Conservation (phyloP, 164 flowering plant genomes). For the Magnolia changhungtana region DNA sequence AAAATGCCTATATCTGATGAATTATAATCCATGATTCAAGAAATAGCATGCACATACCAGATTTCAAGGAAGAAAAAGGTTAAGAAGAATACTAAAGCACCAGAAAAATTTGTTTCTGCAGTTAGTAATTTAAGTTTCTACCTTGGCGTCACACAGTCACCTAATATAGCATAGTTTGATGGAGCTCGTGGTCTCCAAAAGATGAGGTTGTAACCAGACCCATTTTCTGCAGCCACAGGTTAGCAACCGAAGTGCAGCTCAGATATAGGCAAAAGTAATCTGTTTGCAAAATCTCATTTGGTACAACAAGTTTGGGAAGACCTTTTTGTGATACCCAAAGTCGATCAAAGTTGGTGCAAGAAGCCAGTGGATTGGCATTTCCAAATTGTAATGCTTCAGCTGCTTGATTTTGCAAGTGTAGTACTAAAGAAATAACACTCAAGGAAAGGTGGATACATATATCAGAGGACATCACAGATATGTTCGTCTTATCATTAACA, state of each 20-base stretch:
- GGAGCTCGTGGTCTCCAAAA: conserved; percentile 99
- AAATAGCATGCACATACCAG: too few relatives aligned
- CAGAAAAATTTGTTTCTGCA: neutral
- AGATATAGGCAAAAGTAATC: neutral
- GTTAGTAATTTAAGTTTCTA: conserved; percentile 16
- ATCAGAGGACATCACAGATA: conserved; percentile 75
- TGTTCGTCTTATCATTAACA: conserved; percentile 81
- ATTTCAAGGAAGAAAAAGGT: too few relatives aligned
- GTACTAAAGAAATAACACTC: conserved; percentile 76
- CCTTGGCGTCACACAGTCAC: conserved; percentile 98
- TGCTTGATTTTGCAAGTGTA: conserved; percentile 80
- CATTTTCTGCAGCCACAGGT: conserved; percentile 50
- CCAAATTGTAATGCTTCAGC: conserved; percentile 72
- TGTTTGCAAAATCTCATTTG: neutral
- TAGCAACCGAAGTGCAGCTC: neutral
- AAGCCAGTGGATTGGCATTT: conserved; percentile 65
- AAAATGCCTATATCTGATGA: too few relatives aligned
- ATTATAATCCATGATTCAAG: too few relatives aligned
- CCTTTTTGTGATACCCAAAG: conserved; percentile 89
- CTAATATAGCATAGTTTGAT: conserved; percentile 86
- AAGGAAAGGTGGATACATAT: conserved; percentile 76
- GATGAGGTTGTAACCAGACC: too few relatives aligned
- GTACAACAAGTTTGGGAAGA: conserved; percentile 17
- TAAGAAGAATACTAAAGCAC: too few relatives aligned
- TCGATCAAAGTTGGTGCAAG: conserved; percentile 78